These are phyloP conservation scores for Fusarium poae DNA, from an alignment of 2,329 filamentous ascomycete species.

Conservation along the genomic window DNA sequence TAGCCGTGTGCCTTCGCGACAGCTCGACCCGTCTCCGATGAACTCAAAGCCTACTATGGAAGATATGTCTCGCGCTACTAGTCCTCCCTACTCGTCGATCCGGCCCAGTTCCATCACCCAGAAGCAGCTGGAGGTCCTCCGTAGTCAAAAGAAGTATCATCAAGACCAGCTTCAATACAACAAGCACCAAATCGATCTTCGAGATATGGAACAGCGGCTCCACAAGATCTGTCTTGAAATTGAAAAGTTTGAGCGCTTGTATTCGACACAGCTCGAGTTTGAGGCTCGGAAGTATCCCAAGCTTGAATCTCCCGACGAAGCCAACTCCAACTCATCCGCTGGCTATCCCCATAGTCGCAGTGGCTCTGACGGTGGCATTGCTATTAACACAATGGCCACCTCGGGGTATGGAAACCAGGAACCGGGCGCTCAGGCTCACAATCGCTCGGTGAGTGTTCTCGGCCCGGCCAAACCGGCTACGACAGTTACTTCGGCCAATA, in stretches of 20 bases:
- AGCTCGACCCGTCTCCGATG: constrained; percentile 11
- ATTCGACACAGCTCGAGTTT: constrained; percentile 59
- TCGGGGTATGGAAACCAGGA: constrained; percentile 20
- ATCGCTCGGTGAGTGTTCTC: constrained; percentile 43
- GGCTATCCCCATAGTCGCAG: constrained; percentile 12
- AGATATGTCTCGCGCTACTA: constrained; percentile 31
- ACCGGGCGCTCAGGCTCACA: constrained; percentile 23
- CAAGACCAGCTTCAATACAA: constrained; percentile 73
- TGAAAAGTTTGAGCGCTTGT: constrained; percentile 62
- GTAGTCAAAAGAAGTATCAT: constrained; percentile 65
- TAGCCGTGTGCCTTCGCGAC: constrained; percentile 14
- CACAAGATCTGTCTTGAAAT: constrained; percentile 61
- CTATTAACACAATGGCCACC: background rate
- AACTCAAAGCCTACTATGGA: background rate
- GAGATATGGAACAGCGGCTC: constrained; percentile 60
- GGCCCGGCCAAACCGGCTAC: constrained; percentile 50
- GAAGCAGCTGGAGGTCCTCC: constrained; percentile 67
- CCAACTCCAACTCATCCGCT: constrained; percentile 23
- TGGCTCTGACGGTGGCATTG: constrained; percentile 12
- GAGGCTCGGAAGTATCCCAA: constrained; percentile 61
- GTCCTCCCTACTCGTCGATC: constrained; percentile 69
- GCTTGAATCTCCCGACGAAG: constrained; percentile 45
- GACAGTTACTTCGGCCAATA: constrained; percentile 35
- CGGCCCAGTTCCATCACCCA: constrained; percentile 71
- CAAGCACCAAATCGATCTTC: constrained; percentile 72